Evolutionary conservation across 768 basidiomycete genomes (phyloP).

Genomic region (Imleria badia): DNA sequence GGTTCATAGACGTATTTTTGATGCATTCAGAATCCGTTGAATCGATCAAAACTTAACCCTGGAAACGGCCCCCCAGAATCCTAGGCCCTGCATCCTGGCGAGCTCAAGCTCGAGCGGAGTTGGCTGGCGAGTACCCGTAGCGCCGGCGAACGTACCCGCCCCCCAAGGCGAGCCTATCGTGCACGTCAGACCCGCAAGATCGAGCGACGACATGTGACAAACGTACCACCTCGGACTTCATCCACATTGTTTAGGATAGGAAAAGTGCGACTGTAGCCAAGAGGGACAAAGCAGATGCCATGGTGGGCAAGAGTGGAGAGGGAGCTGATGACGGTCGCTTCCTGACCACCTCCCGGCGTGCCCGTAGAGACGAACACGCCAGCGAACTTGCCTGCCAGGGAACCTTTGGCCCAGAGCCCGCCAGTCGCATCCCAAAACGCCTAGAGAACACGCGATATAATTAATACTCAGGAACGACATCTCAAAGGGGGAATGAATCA

Average conservation of each 20-base stretch:
- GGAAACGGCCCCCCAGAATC: constrained; percentile 50
- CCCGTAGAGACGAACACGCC: constrained; percentile 73
- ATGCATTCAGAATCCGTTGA: no score
- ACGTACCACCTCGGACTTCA: constrained; percentile 61
- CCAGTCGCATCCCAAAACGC: constrained; percentile 79
- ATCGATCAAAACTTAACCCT: constrained; percentile 31
- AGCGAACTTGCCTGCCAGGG: constrained; percentile 72
- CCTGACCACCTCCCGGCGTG: constrained; percentile 81
- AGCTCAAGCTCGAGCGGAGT: constrained; percentile 49
- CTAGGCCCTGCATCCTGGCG: constrained; percentile 49
- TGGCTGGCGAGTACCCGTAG: constrained; percentile 48
- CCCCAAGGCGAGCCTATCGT: constrained; percentile 71
- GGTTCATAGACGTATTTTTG: no score
- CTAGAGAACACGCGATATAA: constrained; percentile 30
- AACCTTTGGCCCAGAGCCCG: constrained; percentile 56
- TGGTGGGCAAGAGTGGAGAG: constrained; percentile 69
- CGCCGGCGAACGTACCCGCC: constrained; percentile 59
- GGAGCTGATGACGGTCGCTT: constrained; percentile 49
- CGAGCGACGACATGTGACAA: no score
- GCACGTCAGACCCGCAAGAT: not conserved
- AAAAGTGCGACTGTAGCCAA: constrained; percentile 61
- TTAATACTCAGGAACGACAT: constrained; percentile 1
- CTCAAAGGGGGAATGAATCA: not conserved
- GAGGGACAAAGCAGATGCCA: constrained; percentile 69
- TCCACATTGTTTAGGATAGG: constrained; percentile 39